Percentiles rank a stretch among this genome's conserved stretches.
These are phyloP conservation scores for Marasmius oreades DNA, from an alignment of 1,284 basidiomycete genomes.

Conservation along the genomic window DNA sequence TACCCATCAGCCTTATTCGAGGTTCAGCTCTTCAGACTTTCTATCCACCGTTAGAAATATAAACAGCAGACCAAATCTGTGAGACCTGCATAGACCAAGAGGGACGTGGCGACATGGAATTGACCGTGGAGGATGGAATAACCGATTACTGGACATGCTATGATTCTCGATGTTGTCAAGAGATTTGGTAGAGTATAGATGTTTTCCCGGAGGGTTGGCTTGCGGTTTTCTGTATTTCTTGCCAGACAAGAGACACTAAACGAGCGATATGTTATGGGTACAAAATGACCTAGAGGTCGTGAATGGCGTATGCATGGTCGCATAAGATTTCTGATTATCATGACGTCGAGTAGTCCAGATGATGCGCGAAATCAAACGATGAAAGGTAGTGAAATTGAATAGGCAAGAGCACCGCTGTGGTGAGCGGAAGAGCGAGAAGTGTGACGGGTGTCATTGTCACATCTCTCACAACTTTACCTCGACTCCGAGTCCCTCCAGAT, in stretches of 20 bases:
- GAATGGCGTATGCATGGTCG: not conserved
- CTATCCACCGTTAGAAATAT: slow-evolving; percentile 4
- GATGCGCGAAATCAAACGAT: too few relatives aligned
- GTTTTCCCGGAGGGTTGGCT: slow-evolving; percentile 55
- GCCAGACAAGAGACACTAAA: not conserved
- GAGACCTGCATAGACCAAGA: slow-evolving; percentile 86
- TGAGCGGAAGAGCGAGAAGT: not conserved
- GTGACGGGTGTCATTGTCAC: not conserved
- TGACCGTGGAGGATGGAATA: slow-evolving; percentile 89
- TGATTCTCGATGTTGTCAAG: slow-evolving; percentile 83
- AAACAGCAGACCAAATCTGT: slow-evolving; percentile 77
- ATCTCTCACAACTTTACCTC: not conserved
- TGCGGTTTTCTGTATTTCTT: slow-evolving; percentile 2
- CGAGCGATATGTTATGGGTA: not conserved
- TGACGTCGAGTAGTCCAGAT: not conserved
- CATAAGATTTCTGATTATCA: not conserved
- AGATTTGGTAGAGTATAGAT: slow-evolving; percentile 95
- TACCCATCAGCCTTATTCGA: slow-evolving; percentile 78
- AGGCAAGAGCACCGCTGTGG: too few relatives aligned
- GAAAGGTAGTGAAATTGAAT: too few relatives aligned
- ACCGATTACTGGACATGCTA: slow-evolving; percentile 86
- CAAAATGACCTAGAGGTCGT: not conserved
- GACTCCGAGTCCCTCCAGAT: not conserved
- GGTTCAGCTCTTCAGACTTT: not conserved
- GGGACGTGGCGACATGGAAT: slow-evolving; percentile 73